Conservation (phyloP, 2,329 filamentous ascomycete species). For the Aureobasidium namibiae region DNA sequence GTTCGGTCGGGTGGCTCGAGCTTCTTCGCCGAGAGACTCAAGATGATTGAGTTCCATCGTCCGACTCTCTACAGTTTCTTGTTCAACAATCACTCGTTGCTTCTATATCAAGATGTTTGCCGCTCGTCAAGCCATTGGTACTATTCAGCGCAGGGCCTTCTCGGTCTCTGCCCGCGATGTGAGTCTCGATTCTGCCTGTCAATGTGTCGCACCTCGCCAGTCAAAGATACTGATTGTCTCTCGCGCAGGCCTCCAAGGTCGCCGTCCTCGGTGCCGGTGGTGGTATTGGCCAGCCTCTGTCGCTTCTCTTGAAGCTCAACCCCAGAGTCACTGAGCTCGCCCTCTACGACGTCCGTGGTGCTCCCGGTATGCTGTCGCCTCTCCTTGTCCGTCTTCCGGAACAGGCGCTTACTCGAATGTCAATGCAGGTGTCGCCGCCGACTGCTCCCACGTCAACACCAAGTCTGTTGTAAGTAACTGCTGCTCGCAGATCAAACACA, state of each 20-base stretch:
- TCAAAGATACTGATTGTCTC: conserved; percentile 15
- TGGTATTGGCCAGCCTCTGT: conserved; percentile 97
- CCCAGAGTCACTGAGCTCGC: conserved; percentile 86
- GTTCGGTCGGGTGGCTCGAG: neutral
- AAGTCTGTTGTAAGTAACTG: conserved; percentile 59
- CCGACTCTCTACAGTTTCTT: neutral
- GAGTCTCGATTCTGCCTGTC: conserved; percentile 21
- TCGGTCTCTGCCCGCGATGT: conserved; percentile 45
- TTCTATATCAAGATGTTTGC: conserved; percentile 64
- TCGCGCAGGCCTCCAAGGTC: conserved; percentile 80
- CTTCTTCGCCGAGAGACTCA: neutral
- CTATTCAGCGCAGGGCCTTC: conserved; percentile 45
- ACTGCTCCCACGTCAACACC: conserved; percentile 98
- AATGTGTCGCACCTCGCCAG: neutral
- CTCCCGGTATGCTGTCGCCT: conserved; percentile 59
- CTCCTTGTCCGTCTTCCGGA: neutral
- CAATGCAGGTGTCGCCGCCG: conserved; percentile 79
- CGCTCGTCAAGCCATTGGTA: conserved; percentile 41
- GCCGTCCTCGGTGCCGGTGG: conserved; percentile 92
- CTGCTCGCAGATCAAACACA: neutral
- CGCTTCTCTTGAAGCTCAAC: conserved; percentile 97
- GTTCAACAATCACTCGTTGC: conserved; percentile 6
- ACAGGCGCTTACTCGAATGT: neutral
- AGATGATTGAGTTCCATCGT: conserved; percentile 6
- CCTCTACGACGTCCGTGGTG: conserved; percentile 95